These are phyloP conservation scores for Paraglomus brasilianum DNA, from an alignment of 192 early-diverging fungal genomes.

Conservation along the genomic window DNA sequence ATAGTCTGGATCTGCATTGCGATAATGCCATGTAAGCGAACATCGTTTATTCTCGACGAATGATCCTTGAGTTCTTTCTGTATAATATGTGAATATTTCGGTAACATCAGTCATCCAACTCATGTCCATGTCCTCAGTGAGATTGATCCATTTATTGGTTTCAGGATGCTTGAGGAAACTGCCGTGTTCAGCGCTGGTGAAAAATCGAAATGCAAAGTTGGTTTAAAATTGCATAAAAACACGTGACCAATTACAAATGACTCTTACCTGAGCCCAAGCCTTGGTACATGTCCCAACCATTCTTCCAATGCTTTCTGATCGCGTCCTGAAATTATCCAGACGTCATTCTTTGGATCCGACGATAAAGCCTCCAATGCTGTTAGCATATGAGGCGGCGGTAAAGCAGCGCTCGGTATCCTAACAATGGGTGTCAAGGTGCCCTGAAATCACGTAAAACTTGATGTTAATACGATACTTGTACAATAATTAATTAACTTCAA, in stretches of 20 bases:
- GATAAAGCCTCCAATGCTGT: constrained; percentile 64
- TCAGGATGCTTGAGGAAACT: constrained; percentile 86
- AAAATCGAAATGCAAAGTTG: background rate
- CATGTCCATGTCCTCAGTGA: constrained; percentile 76
- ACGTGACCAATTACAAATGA: background rate
- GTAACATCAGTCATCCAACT: constrained; percentile 92
- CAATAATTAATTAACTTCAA: background rate
- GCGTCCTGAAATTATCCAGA: constrained; percentile 91
- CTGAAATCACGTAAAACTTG: constrained; percentile 38
- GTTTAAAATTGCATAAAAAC: background rate
- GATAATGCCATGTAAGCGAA: constrained; percentile 97
- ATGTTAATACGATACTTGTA: background rate
- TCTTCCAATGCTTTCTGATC: constrained; percentile 81
- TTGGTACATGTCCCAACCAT: constrained; percentile 76
- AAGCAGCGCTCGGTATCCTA: constrained; percentile 77
- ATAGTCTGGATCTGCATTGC: constrained; percentile 92
- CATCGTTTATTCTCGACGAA: constrained; percentile 92
- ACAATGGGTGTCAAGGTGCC: constrained; percentile 92
- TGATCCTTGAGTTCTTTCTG: constrained; percentile 88
- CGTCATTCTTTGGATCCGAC: constrained; percentile 76
- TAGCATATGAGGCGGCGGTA: constrained; percentile 83
- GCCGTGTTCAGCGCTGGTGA: constrained; percentile 89
- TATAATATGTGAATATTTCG: constrained; percentile 93
- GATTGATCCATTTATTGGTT: constrained; percentile 70
- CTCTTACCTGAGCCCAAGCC: constrained; percentile 60